These are phyloP conservation scores for Debaryomyces robertsiae DNA, from an alignment of 1,139 yeast species.

Conservation along the genomic window DNA sequence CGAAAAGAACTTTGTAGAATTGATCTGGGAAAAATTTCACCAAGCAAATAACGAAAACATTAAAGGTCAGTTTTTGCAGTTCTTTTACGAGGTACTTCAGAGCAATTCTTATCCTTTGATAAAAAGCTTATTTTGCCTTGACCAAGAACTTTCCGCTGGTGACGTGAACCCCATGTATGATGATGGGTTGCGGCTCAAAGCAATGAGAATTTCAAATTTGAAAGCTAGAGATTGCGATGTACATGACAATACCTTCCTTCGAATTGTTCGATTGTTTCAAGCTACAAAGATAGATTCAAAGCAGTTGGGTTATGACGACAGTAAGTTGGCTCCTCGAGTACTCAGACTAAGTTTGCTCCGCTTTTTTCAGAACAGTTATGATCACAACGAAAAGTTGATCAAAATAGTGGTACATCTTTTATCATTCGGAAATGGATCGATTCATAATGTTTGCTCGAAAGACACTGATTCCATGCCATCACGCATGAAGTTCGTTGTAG, in stretches of 20 bases:
- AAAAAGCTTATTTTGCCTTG: conserved; percentile 4
- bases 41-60: background rate
- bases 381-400: conserved; percentile 11
- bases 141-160: background rate
- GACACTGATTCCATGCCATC: background rate
- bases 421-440: conserved; percentile 5
- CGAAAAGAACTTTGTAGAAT: background rate
- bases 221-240: background rate
- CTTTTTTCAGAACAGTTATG: conserved; percentile 15
- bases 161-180: background rate
- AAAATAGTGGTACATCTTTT: conserved; percentile 9
- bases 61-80: background rate
- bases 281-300: background rate
- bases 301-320: conserved; percentile 5
- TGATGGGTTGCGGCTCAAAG: conserved; percentile 12
- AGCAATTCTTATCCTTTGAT: background rate
- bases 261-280: conserved; percentile 2
- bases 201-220: conserved; percentile 12
- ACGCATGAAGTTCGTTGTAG: conserved; percentile 11
- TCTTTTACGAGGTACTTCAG: conserved; percentile 4
- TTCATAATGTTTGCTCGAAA: conserved; percentile 5
- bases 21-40: background rate
- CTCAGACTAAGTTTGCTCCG: conserved; percentile 10
- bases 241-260: background rate
- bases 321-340: conserved; percentile 11